phyloP scores from a whole-genome alignment of 164 flowering plant species.

The Vitis vinifera region DNA sequence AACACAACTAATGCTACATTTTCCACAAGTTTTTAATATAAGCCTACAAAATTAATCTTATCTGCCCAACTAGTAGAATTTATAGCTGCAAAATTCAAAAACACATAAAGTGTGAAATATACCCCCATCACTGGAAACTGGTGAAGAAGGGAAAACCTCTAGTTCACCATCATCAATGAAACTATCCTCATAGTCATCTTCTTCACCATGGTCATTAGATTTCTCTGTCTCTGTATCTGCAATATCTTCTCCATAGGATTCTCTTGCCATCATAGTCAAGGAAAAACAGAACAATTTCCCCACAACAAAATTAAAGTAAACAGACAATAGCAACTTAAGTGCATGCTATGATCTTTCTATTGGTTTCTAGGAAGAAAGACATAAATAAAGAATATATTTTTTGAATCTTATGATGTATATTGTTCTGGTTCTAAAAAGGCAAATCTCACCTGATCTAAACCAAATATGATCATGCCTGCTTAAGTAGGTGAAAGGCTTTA shows the following conservation, averaged over 20 bases:
- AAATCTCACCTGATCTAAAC: too few species aligned
- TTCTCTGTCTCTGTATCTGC: slow-evolving; percentile 33
- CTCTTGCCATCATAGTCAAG: slow-evolving; percentile 24
- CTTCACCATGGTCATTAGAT: slow-evolving; percentile 21
- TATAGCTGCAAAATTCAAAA: neutral
- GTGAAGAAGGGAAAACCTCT: slow-evolving; percentile 21
- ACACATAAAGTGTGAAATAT: neutral
- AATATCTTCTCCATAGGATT: slow-evolving; percentile 46
- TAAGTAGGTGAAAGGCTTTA: too few species aligned
- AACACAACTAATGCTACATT: too few species aligned
- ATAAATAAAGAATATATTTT: too few species aligned
- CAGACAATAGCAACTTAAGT: neutral
- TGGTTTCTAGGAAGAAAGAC: too few species aligned
- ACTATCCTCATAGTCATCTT: slow-evolving; percentile 38
- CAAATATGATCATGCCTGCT: too few species aligned
- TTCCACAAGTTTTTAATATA: too few species aligned
- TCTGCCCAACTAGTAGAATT: neutral
- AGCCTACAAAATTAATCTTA: too few species aligned
- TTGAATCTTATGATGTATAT: too few species aligned
- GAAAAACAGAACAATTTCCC: slow-evolving; percentile 1
- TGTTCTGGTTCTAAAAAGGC: too few species aligned
- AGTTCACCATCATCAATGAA: slow-evolving; percentile 39
- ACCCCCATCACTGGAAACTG: slow-evolving; percentile 21
- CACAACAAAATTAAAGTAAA: neutral
- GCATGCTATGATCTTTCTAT: too few species aligned